phyloP scores from a whole-genome alignment of 2,329 filamentous ascomycete genomes.

The Cladosporium oxysporum region DNA sequence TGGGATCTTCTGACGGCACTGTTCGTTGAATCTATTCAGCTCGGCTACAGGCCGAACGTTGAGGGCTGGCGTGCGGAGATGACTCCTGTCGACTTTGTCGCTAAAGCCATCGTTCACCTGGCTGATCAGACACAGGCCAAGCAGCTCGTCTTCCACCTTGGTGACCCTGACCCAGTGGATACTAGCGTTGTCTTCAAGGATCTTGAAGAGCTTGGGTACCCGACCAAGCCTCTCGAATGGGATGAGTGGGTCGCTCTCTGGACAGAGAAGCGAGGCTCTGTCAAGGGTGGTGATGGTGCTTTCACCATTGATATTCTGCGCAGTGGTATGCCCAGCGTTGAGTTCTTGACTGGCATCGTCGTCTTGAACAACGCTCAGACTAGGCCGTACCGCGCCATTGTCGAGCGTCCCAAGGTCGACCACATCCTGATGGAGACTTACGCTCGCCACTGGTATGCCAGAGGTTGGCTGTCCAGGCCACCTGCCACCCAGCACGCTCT shows the following conservation, averaged over 20 bases:
- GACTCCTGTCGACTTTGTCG: constrained; percentile 82
- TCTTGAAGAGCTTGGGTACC: constrained; percentile 68
- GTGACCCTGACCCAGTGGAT: constrained; percentile 70
- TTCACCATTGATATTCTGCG: constrained; percentile 79
- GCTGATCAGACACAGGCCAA: constrained; percentile 63
- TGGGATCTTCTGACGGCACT: constrained; percentile 77
- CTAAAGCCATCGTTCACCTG: constrained; percentile 70
- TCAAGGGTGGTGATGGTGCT: constrained; percentile 66
- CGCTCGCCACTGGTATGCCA: constrained; percentile 75
- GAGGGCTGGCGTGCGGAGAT: constrained; percentile 78
- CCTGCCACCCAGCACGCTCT: constrained; percentile 55
- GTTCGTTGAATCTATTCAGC: constrained; percentile 73
- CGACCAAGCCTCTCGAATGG: constrained; percentile 66
- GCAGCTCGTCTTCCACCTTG: constrained; percentile 71
- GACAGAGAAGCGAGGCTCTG: constrained; percentile 67
- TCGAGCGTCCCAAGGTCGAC: constrained; percentile 70
- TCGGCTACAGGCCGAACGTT: constrained; percentile 70
- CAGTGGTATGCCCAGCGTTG: constrained; percentile 75
- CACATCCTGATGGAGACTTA: constrained; percentile 72
- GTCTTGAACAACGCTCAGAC: constrained; percentile 73
- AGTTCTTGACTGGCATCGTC: constrained; percentile 69
- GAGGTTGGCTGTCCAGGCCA: constrained; percentile 71
- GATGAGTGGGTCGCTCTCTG: constrained; percentile 74
- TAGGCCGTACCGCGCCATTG: constrained; percentile 57
- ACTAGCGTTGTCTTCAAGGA: constrained; percentile 66